Evolutionary conservation across 176 grass and related monocot genomes (phyloP), one percentile per base, ranked within the genome.

Genomic region (Ampelocalamus luodianensis): DNA sequence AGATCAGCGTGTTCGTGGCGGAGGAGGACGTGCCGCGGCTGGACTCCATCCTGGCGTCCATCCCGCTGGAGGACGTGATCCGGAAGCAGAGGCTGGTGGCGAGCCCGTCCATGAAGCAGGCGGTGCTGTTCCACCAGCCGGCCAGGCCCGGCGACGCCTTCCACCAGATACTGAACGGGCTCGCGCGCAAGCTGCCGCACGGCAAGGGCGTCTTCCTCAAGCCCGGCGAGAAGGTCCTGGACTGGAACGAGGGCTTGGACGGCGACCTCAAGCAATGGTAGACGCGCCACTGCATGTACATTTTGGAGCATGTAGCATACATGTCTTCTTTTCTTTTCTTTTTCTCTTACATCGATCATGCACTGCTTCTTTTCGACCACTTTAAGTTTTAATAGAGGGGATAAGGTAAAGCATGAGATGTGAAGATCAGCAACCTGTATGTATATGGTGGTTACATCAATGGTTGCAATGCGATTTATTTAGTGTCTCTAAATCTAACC

Each of bases 61-160:
- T 92, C 49, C 87, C 92, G 51, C 76, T 77, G 0, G 54, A 83
- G 12, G 85, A 85, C 59, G 87, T 94, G 26, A 44, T 94, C 7
- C 75, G 87, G 45, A 90, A 74, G 88, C 92, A 94, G 73, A 85
- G 90, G 5, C 83, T 90, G 79, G 85, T 94, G 15, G 92, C 92
- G 5, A 59, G 45, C 58, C 87, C 74, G 7, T 89, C 85, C 11
- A 89, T 94, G 53, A 94, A 94, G 87, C 90, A 90, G 85, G 89
- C 92, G 1, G 75, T 94, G 92, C 76, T 87, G 15, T 94, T 94
- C 87, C 87, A 91, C 70, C 90, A 94, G 70, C 92, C 92, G 17
- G 82, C 85, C 1, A 76, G 42, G 76, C 29, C 92, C 0, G 90
- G 92, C 3, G 92, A 94, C 80, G 92, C 92, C 0, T 94, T 92